Evolutionary conservation across 2,329 filamentous ascomycete species (phyloP).

Genomic region (Trichoderma hamatum): DNA sequence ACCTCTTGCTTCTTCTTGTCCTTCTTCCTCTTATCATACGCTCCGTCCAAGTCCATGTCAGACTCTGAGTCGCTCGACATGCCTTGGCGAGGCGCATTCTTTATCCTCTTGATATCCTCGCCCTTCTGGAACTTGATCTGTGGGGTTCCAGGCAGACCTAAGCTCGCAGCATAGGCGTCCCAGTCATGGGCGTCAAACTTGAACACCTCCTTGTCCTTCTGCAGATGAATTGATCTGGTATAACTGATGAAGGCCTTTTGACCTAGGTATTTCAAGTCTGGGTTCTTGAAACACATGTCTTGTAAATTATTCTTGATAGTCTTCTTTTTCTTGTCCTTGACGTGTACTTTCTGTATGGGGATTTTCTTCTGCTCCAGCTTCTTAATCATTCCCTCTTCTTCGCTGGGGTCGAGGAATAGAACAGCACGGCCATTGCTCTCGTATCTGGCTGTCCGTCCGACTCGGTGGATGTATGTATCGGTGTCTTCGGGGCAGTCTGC

Average conservation of each 20-base stretch:
- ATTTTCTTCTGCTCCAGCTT: conserved; percentile 87
- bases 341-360: conserved; percentile 81
- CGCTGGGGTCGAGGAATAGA: conserved; percentile 87
- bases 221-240: conserved; percentile 79
- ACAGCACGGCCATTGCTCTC: conserved; percentile 86
- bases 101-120: conserved; percentile 81
- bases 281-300: conserved; percentile 94
- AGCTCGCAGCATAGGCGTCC: conserved; percentile 80
- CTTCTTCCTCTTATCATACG: conserved; percentile 42
- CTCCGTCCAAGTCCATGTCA: conserved; percentile 56
- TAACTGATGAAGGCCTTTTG: conserved; percentile 97
- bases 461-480: conserved; percentile 96
- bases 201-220: conserved; percentile 92
- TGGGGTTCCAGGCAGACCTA: conserved; percentile 88
- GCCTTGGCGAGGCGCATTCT: conserved; percentile 77
- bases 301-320: conserved; percentile 84
- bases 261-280: conserved; percentile 89
- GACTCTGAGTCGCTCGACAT: conserved; percentile 65
- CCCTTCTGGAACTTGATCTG: conserved; percentile 93
- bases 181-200: conserved; percentile 80
- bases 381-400: conserved; percentile 89
- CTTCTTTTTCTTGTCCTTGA: conserved; percentile 86
- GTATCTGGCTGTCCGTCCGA: conserved; percentile 92
- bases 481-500: conserved; percentile 95
- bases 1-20: conserved; percentile 71